Evolutionary conservation across 129 eudicot genomes (phyloP), one percentile per base, ranked within the genome.

Genomic region (Lactuca sativa): DNA sequence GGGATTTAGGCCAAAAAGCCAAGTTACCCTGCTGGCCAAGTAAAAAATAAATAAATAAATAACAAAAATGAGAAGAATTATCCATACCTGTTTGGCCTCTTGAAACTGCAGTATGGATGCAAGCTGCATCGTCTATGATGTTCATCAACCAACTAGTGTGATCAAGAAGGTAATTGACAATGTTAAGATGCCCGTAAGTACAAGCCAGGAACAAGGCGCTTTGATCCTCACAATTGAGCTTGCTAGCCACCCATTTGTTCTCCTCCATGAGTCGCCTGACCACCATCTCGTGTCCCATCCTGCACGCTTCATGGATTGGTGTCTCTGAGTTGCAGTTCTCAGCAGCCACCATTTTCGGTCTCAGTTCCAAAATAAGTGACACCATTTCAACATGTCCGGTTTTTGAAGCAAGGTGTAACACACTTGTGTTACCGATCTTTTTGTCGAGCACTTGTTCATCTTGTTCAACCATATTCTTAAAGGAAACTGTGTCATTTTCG

Each of bases 31-130:
- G n/a, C n/a, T n/a, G n/a, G n/a, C n/a, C n/a, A n/a, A n/a, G n/a
- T n/a, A n/a, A n/a, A n/a, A n/a, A n/a, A n/a, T n/a, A n/a, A n/a
- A n/a, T n/a, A n/a, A n/a, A n/a, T n/a, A n/a, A n/a, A n/a, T n/a
- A n/a, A n/a, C n/a, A n/a, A n/a, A n/a, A n/a, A n/a, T n/a, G n/a
- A n/a, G n/a, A n/a, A n/a, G n/a, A n/a, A n/a, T n/a, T n/a, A n/a
- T n/a, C n/a, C n/a, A n/a, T 64, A 73, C 78, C 74, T 75, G 68
- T 75, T 43, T 32, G 79, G 44, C 79, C 79, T 66, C 56, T 66
- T 34, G 61, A 16, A 15, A 17, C 73, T 0, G 67, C 64, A 1
- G 57, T 53, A 11, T 74, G 67, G 13, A 74, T 67, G 44, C 61
- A 74, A 15, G 67, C 14, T 66, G 66, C 52, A 56, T 47, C 17